A percentile compares a stretch with the other conserved stretches of the same genome.
phyloP scores from a whole-genome alignment of 768 basidiomycete species.

The Trametes meyenii region DNA sequence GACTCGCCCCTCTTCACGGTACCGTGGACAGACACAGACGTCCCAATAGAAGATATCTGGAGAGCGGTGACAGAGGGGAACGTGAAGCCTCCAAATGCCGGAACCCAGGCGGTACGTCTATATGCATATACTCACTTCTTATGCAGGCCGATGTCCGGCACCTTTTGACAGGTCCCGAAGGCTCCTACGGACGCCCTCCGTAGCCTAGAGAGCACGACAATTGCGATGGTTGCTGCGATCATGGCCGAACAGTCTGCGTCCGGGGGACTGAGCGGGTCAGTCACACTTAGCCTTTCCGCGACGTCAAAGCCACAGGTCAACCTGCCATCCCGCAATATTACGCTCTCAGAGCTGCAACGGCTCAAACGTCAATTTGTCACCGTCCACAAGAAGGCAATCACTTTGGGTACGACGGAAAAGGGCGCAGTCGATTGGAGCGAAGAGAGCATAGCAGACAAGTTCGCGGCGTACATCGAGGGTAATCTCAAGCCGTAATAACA shows the following conservation, averaged over 20 bases:
- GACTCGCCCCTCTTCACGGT: slow-evolving; percentile 94
- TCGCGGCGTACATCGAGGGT: slow-evolving; percentile 73
- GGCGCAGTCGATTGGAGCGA: slow-evolving; percentile 80
- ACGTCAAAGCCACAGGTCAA: slow-evolving; percentile 49
- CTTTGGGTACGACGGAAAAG: slow-evolving; percentile 77
- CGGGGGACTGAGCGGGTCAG: slow-evolving; percentile 53
- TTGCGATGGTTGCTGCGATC: slow-evolving; percentile 70
- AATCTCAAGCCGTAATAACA: slow-evolving; percentile 50
- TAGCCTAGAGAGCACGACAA: slow-evolving; percentile 78
- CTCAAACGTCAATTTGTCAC: slow-evolving; percentile 90
- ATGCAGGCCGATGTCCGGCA: neutral
- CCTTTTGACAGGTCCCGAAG: slow-evolving; percentile 61
- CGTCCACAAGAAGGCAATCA: slow-evolving; percentile 87
- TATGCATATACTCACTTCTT: neutral
- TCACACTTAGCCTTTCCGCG: slow-evolving; percentile 49
- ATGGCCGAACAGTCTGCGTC: slow-evolving; percentile 63
- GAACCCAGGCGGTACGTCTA: slow-evolving; percentile 67
- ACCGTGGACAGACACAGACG: slow-evolving; percentile 67
- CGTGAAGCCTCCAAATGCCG: slow-evolving; percentile 87
- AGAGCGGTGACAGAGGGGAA: slow-evolving; percentile 74
- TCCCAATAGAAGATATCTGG: slow-evolving; percentile 77
- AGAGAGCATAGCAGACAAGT: slow-evolving; percentile 67
- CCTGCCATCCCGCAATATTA: slow-evolving; percentile 72
- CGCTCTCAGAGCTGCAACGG: slow-evolving; percentile 86
- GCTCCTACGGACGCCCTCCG: slow-evolving; percentile 89